Base-by-base conservation (phyloP, 2,329 filamentous ascomycete genomes). In the Epichloe gansuensis region DNA sequence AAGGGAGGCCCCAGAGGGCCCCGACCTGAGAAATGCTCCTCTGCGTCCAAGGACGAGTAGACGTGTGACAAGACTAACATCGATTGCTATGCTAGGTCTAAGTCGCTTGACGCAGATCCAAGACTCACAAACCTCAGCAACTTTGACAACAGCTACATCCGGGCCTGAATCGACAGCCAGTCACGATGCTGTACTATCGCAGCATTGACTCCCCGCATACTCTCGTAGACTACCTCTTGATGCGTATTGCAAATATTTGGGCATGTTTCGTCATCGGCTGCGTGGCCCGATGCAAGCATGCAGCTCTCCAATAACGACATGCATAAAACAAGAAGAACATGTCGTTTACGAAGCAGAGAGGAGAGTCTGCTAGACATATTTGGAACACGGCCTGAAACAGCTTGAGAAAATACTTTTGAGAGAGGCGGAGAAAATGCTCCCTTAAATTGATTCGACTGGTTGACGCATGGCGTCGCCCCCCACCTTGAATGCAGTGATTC, bases 171-270 rank as follows among this genome's bases (percentile, higher is more conserved):
- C 49, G n/a, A 39, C 42, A 23, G 11, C 49, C 12, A 46, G 11
- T 41, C 13, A 51, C 28, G 42, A 51, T 12, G 11, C 31, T 5
- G 6, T 15, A 42, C 21, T 11, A 7, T 13, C 31, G 23, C 38
- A 38, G n/a, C 8, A 37, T 45, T 25, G 11, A 11, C 12, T 15
- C 12, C 49, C 49, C 4, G 35, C 49, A 21, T 44, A 28, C 34
- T 42, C 25, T 31, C 41, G 43, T 12, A 23, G 50, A 21, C 50
- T 51, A 13, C 34, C 42, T 5, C 11, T 63, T 23, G 37, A 56
- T n/a, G 52, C 57, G 31, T 63, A 63, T 51, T 53, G 7, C 7
- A 8, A 28, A 28, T 28, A 28, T 28, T 8, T 28, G 28, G 28
- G 7, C 28, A 28, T 28, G 28, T 8, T 3, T 28, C 28, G 7